Base-by-base conservation (phyloP, 2,329 filamentous ascomycete species). In the Graphilbum ipis-grandicollis region DNA sequence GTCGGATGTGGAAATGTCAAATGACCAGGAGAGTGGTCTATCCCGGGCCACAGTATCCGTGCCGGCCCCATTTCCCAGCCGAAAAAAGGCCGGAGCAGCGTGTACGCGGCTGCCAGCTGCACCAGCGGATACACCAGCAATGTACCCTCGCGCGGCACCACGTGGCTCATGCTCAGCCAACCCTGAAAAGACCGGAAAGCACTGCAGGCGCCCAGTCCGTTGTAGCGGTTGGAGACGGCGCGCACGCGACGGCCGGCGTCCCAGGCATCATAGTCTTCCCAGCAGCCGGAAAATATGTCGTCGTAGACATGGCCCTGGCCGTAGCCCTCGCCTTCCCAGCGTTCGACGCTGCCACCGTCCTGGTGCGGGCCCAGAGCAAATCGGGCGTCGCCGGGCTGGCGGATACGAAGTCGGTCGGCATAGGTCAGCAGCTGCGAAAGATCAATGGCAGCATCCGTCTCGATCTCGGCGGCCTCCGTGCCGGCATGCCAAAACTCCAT, bases 101-200 rank as follows among this genome's bases (percentile, higher is more conserved):
- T 69, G 49, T 94, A 94, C 0, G 79, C 75, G 0, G 80, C 90
- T 0, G 81, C 73, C 37, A 82, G 68, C 43, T 69, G 68, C 33
- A 90, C 57, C 36, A 92, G 61, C 0, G 86, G 86, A 48, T 86
- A 86, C 2, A 93, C 79, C 31, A 82, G 65, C 36, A 94, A 56
- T 0, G 85, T 90, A 1, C 86, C 86, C 57, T 93, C 76, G 5
- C 66, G 65, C 0, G 82, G 80, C 0, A 66, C 73, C 0, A 74
- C 78, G n/a, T 62, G 58, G 40, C 77, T 84, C 66, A 94, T 77
- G 41, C 70, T 71, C 36, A 94, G 56, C 86, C 86, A 94, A 15
- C 84, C 86, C 56, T 94, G 86, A 54, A 82, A 88, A 66, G 84
- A 79, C 29, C 88, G 70, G 56, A 93, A 85, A 62, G 85, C 83